Evolutionary conservation across 495 filamentous ascomycete species (phyloP).

Genomic region (Apodospora peruviana): DNA sequence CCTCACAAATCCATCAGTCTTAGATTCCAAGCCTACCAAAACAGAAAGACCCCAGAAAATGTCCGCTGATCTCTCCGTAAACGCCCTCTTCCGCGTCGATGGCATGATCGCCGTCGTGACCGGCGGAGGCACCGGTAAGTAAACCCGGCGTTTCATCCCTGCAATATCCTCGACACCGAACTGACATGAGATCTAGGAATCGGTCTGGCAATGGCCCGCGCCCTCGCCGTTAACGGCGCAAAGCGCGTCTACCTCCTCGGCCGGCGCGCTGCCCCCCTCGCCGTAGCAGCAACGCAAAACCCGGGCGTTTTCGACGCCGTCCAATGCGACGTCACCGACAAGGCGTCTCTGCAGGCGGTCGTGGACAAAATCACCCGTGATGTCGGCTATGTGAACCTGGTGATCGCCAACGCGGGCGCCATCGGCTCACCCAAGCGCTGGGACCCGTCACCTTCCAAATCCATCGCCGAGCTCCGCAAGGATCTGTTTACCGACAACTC

Average conservation of each 20-base stretch:
- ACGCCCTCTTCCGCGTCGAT: constrained; percentile 47
- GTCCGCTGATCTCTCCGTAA: constrained; percentile 10
- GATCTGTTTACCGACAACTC: constrained; percentile 33
- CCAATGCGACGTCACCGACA: constrained; percentile 59
- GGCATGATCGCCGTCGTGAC: constrained; percentile 59
- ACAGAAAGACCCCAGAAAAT: too few species aligned
- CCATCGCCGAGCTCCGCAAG: constrained; percentile 29
- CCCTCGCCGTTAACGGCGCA: constrained; percentile 59
- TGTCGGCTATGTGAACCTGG: constrained; percentile 51
- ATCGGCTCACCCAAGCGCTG: constrained; percentile 28
- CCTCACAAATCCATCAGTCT: too few species aligned
- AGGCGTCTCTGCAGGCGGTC: constrained; percentile 53
- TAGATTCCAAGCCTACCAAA: too few species aligned
- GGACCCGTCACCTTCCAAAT: constrained; percentile 28
- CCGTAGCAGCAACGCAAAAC: constrained; percentile 20
- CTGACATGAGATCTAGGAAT: constrained; percentile 41
- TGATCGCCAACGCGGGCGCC: constrained; percentile 60
- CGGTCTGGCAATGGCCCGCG: constrained; percentile 58
- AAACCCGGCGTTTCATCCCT: not conserved
- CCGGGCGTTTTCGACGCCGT: constrained; percentile 48
- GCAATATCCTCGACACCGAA: not conserved
- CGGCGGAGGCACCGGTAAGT: constrained; percentile 51
- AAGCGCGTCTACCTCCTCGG: constrained; percentile 64
- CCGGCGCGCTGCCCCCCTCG: constrained; percentile 48
- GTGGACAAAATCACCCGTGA: constrained; percentile 40